Conservation (phyloP, 2,329 filamentous ascomycete species). For the Alternaria hordeiaustralica region DNA sequence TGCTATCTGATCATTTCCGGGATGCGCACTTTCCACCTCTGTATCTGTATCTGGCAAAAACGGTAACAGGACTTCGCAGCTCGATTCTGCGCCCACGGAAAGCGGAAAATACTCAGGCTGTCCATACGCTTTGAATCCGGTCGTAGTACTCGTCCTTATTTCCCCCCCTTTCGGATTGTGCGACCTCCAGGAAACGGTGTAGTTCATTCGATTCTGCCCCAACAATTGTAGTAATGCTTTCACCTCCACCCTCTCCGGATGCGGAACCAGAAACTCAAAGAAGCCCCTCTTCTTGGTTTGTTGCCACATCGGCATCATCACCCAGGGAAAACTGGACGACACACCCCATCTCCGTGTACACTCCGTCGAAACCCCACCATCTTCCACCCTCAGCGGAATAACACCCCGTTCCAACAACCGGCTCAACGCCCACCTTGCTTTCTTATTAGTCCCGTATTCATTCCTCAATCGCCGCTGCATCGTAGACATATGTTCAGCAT, state of each 20-base stretch:
- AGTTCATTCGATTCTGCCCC: no score
- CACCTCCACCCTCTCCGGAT: no score
- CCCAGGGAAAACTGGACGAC: not conserved
- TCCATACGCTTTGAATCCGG: no score
- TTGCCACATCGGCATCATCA: not conserved
- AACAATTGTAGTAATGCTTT: no score
- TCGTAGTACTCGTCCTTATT: no score
- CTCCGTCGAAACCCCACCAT: not conserved
- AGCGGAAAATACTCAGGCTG: no score
- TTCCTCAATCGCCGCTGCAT: not conserved
- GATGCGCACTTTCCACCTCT: conserved; percentile 3
- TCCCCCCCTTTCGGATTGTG: no score
- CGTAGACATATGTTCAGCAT: not conserved
- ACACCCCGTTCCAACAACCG: not conserved
- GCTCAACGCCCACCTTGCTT: not conserved
- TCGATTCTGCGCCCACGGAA: conserved; percentile 16
- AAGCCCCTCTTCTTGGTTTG: conserved; percentile 17
- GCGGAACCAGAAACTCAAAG: conserved; percentile 27
- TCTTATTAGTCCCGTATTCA: not conserved
- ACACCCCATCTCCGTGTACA: not conserved
- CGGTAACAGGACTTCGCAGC: conserved; percentile 8
- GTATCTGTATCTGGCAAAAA: no score
- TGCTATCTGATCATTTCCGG: no score
- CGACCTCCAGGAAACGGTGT: no score
- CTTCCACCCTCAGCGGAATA: not conserved